Evolutionary conservation across 2,329 filamentous ascomycete species (phyloP), one percentile per base, ranked within the genome.

Genomic region (Cytospora piceicola): DNA sequence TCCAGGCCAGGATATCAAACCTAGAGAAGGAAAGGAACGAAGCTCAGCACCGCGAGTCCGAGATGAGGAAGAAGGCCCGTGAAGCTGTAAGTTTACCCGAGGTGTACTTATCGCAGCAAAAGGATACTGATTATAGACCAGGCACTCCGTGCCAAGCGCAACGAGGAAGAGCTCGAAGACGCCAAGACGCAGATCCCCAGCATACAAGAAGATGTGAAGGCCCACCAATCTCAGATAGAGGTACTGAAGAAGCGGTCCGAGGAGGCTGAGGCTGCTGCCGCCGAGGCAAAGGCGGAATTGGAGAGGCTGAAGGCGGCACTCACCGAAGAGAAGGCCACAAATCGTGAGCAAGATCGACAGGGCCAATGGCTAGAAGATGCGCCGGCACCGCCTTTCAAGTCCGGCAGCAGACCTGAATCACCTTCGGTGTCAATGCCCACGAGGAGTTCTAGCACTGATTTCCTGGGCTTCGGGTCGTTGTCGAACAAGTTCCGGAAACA

Each of bases 21-120:
- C 81, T 98, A 12, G 95, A 99, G 76, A 95, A 91, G 74, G 96
- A 99, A 76, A 88, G 92, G 64, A 94, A 98, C 73, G 95, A 99
- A 73, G 87, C 92, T 11, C 83, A 88, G 58, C 89, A 89, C 70
- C 88, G 92, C 66, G 95, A 99, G 78, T 90, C 87, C 6, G 95
- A 98, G 49, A 87, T 96, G 78, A 85, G 95, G 70, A 92, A 90
- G 75, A 98, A 96, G 78, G 91, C 93, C 62, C 87, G 95, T 68
- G 95, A 99, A 77, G 83, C 90, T 72, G 91, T 93, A 83, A 78
- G 88, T 80, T 17, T 51, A 52, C 11, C n/a, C 20, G 4, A 32
- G 3, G 9, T 54, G 12, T 3, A 9, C 20, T 20, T 20, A 36
- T 12, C 14, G 6, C 8, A 12, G 8, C 15, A 22, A 15, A n/a